Evolutionary conservation across 73 alveolate genomes (phyloP), one percentile per base, ranked within the genome.

Genomic region (Paramecium primaurelia): DNA sequence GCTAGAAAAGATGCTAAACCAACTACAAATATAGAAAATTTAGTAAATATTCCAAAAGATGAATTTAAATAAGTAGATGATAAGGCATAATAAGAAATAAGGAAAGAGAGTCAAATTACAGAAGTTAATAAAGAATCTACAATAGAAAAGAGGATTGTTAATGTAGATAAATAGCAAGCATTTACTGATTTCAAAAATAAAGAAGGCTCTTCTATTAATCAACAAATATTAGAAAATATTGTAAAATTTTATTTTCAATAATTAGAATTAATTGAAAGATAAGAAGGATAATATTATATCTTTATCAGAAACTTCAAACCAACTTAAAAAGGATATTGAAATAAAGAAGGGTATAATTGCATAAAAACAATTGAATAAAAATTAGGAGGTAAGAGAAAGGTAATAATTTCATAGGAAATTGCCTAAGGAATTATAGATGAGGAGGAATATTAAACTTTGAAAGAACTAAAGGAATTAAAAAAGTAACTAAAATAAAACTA

Each of bases 381-480:
- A 92, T 68, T 93, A 95, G 73, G 96, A 96, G 95, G 97, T 68
- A 87, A 87, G 49, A 40, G 2, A 59, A 93, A 86, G 71, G 83
- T 71, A 8, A 6, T 2, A 34, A 9, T 49, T 1, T 32, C 22
- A 8, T 64, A 92, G 95, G 94, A 71, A 80, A 92, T 80, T 22
- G 85, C 93, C 40, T 84, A 96, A 68, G 98, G 96, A 6, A 95
- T 98, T 9, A 98, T 98, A 59, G 99, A 98, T 92, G 99, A 98
- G 93, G 99, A 97, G 89, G 99, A 98, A 92, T 96, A 96, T 71
- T 93, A 77, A 75, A 93, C 96, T 51, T 89, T 98, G 71, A 95
- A 97, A 86, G 96, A 96, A 84, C 91, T 98, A 60, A 98, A 98
- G 93, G 99, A 97, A 58, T 71, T 93, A 58, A 98, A 97, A 96